Percentiles rank a stretch among this genome's conserved stretches.
phyloP scores from a whole-genome alignment of 208 protist species.

The Herpetomonas tarakana region DNA sequence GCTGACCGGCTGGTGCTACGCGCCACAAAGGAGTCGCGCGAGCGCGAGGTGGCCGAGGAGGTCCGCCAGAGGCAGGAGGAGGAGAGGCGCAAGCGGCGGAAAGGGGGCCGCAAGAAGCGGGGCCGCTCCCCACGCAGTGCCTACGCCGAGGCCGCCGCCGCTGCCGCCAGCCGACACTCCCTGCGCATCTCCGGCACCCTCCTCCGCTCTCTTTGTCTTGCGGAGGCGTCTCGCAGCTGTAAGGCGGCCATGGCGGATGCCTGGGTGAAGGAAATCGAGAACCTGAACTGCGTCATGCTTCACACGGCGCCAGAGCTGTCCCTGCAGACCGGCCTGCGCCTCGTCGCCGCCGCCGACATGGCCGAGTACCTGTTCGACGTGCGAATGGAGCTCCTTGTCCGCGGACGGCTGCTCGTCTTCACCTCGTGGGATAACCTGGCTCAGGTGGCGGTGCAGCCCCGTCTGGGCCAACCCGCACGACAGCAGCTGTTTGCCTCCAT shows the following conservation, averaged over 20 bases:
- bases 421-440: slow-evolving; percentile 33
- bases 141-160: slow-evolving; percentile 5
- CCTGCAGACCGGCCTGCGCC: slow-evolving; percentile 19
- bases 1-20: slow-evolving; percentile 20
- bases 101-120: neutral
- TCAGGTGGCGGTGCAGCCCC: slow-evolving; percentile 23
- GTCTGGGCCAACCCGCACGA: slow-evolving; percentile 17
- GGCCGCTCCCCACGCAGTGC: neutral
- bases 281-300: slow-evolving; percentile 28
- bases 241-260: slow-evolving; percentile 6
- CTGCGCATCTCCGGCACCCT: slow-evolving; percentile 18
- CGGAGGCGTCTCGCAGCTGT: slow-evolving; percentile 13
- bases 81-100: neutral
- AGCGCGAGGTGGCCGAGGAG: slow-evolving; percentile 11
- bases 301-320: slow-evolving; percentile 21
- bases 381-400: slow-evolving; percentile 40
- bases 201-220: slow-evolving; percentile 18
- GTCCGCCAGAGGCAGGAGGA: slow-evolving; percentile 7
- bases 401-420: slow-evolving; percentile 44
- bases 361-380: slow-evolving; percentile 52
- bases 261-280: slow-evolving; percentile 10
- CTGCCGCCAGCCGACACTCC: neutral
- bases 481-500: neutral
- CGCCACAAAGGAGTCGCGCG: slow-evolving; percentile 18
- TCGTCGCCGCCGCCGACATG: slow-evolving; percentile 36